Conservation (phyloP, 371 early-diverging fungal genomes). For the Zancudomyces culisetae region DNA sequence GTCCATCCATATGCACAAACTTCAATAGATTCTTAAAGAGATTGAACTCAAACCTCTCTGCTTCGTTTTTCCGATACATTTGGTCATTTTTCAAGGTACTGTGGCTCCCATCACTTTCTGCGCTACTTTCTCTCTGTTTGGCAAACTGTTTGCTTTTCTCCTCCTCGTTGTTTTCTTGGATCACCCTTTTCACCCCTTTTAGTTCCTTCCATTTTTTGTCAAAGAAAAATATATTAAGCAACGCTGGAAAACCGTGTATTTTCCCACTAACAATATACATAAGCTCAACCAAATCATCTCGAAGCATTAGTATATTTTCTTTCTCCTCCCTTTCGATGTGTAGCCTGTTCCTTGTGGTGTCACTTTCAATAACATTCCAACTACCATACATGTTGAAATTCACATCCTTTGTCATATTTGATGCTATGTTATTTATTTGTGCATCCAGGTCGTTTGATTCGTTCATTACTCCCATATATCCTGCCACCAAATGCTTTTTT, state of each 20-base stretch:
- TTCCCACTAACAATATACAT: slow-evolving; percentile 77
- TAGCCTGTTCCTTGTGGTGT: slow-evolving; percentile 11
- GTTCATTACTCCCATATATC: not conserved
- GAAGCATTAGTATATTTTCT: slow-evolving; percentile 26
- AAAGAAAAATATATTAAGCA: slow-evolving; percentile 78
- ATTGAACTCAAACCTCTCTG: slow-evolving; percentile 55
- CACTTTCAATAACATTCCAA: not conserved
- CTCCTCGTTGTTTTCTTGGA: slow-evolving; percentile 1
- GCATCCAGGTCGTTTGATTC: not conserved
- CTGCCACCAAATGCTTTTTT: slow-evolving; percentile 6
- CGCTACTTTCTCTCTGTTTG: not conserved
- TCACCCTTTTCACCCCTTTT: slow-evolving; percentile 15
- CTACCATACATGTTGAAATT: not conserved
- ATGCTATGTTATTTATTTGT: not conserved
- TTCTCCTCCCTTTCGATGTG: slow-evolving; percentile 25
- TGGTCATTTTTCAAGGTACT: too few relatives aligned
- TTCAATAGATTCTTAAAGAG: slow-evolving; percentile 67
- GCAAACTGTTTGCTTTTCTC: not conserved
- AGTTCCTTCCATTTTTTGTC: slow-evolving; percentile 52
- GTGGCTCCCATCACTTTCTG: not conserved
- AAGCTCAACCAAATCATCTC: slow-evolving; percentile 67
- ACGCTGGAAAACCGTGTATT: slow-evolving; percentile 70
- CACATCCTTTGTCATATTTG: not conserved
- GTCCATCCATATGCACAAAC: slow-evolving; percentile 74
- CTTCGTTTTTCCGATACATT: slow-evolving; percentile 8